These are phyloP conservation scores for Parafenestella ontariensis DNA, from an alignment of 2,329 filamentous ascomycete genomes.

Conservation along the genomic window DNA sequence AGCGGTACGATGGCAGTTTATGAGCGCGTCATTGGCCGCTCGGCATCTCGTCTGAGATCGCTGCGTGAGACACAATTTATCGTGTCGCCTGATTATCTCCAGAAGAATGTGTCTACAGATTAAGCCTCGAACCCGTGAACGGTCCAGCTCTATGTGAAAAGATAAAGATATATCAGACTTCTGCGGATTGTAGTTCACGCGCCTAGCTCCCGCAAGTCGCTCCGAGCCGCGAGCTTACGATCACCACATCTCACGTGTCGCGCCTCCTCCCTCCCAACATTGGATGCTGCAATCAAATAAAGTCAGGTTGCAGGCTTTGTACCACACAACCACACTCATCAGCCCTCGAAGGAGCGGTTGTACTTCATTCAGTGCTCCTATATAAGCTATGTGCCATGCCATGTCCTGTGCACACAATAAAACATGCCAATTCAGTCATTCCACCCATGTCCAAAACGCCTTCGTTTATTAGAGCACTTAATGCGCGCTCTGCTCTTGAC, in stretches of 20 bases:
- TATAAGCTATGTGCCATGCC: background rate
- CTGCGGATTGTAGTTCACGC: background rate
- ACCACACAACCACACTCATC: background rate
- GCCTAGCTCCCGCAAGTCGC: background rate
- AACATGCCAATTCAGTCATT: background rate
- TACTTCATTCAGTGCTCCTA: background rate
- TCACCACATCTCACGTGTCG: background rate
- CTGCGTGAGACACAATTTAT: background rate
- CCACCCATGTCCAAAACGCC: background rate
- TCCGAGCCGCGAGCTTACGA: too few relatives aligned
- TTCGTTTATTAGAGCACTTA: background rate
- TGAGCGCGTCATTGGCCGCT: conserved; percentile 17
- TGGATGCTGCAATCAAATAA: background rate
- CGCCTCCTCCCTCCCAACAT: too few relatives aligned
- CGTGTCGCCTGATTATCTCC: background rate
- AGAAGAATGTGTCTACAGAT: too few relatives aligned
- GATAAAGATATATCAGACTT: background rate
- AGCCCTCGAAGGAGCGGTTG: background rate
- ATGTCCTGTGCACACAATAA: background rate
- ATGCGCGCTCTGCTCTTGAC: background rate
- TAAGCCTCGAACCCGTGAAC: too few relatives aligned
- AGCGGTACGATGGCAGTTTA: conserved; percentile 20
- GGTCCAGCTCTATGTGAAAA: too few relatives aligned
- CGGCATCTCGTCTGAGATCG: background rate
- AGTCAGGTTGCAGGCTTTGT: background rate